Evolutionary conservation across 2,329 filamentous ascomycete genomes (phyloP), one percentile per base, ranked within the genome.

Genomic region (Chalara sp.): DNA sequence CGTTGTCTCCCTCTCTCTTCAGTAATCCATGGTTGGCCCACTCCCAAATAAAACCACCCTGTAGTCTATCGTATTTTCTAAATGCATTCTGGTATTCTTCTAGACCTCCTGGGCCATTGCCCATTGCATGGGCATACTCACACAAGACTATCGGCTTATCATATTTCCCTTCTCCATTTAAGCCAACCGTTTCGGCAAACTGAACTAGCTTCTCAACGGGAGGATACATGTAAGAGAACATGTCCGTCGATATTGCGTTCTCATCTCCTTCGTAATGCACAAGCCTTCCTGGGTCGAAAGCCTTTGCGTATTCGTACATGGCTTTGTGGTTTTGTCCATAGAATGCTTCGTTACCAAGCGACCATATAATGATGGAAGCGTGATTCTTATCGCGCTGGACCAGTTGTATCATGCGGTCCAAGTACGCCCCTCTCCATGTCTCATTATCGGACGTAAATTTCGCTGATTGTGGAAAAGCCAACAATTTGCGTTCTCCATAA

Each of bases 341-440:
- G 61, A 86, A 88, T 0, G 84, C 78, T 62, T 89, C 85, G 59
- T 89, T 89, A 0, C 85, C 86, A 0, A 89, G 70, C 44, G 80
- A 84, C 86, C 86, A 89, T 41, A 87, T 78, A 46, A 89, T 80
- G 46, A 89, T 73, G n/a, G 76, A 83, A 0, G 85, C 66, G 56
- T 87, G 81, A 52, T 88, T 84, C 67, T 86, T 86, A 64, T 88
- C 84, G 12, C 86, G 74, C 58, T 82, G 75, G 0, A 89, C 73
- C 50, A 88, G 67, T 49, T 85, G 80, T 32, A 72, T 67, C 51
- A 82, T 80, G 3, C 86, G 79, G 63, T 89, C 85, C 1, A 89
- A 61, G 55, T 89, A 89, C 0, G 83, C 81, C 1, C 73, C 73
- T 49, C 70, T 73, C 83, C 81, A 86, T 0, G 70, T 68, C 1